These are phyloP conservation scores for Isabelozyma heimii DNA, from an alignment of 805 yeast genomes.

Conservation along the genomic window DNA sequence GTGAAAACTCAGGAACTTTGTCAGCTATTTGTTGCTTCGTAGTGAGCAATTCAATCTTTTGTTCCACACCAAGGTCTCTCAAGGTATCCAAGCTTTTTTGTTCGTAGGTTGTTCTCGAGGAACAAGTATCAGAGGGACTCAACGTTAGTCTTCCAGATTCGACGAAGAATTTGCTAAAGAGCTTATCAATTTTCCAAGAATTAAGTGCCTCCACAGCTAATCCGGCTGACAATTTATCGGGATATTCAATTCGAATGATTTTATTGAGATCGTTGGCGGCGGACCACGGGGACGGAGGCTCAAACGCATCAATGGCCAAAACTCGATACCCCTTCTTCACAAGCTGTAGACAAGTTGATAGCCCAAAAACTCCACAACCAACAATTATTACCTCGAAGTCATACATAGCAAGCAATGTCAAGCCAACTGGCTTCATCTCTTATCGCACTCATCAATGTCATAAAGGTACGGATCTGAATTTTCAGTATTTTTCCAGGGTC, in stretches of 20 bases:
- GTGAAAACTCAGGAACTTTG: constrained; percentile 2
- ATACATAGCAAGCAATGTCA: background rate
- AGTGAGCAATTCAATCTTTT: constrained; percentile 1
- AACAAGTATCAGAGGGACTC: constrained; percentile 6
- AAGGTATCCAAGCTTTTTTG: constrained; percentile 7
- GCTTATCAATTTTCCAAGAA: constrained; percentile 28
- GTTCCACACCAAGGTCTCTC: constrained; percentile 7
- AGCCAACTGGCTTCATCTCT: no score
- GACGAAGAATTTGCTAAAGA: constrained; percentile 14
- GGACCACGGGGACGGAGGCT: constrained; percentile 33
- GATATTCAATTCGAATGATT: constrained; percentile 17
- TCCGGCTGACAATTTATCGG: constrained; percentile 20
- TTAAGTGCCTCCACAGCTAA: constrained; percentile 32
- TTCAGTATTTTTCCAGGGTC: no score
- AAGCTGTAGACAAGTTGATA: constrained; percentile 41
- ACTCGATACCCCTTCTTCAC: constrained; percentile 29
- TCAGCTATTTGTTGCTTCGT: background rate
- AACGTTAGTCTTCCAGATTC: constrained; percentile 11
- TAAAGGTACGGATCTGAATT: no score
- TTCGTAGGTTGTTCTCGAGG: constrained; percentile 9
- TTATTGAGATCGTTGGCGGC: constrained; percentile 40
- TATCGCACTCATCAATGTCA: no score
- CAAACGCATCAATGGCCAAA: constrained; percentile 34
- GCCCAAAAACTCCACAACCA: constrained; percentile 50
- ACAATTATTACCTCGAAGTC: constrained; percentile 11